Conservation (phyloP, 805 yeast species). For the Phaffomyces opuntiae region DNA sequence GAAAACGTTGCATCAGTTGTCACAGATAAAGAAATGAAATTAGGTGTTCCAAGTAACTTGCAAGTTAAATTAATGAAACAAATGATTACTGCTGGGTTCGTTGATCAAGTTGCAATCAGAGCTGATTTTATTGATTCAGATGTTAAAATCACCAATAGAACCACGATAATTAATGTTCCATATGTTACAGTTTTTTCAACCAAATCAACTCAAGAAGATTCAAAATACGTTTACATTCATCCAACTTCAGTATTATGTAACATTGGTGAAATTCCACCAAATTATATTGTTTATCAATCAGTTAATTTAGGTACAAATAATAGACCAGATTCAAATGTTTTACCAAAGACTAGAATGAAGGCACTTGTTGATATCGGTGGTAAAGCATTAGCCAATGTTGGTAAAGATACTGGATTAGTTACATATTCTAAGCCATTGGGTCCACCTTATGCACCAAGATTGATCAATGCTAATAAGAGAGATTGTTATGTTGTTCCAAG, state of each 20-base stretch:
- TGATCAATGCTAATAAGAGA: conserved; percentile 56
- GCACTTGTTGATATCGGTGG: conserved; percentile 73
- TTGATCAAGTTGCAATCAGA: conserved; percentile 84
- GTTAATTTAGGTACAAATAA: conserved; percentile 49
- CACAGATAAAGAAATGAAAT: conserved; percentile 37
- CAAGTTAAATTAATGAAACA: conserved; percentile 83
- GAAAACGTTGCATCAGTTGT: conserved; percentile 50
- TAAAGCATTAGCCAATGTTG: conserved; percentile 69
- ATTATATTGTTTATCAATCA: conserved; percentile 66
- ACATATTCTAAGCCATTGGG: conserved; percentile 90
- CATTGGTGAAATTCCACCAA: conserved; percentile 68
- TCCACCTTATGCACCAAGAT: conserved; percentile 79
- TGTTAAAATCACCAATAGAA: conserved; percentile 48
- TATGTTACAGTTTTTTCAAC: conserved; percentile 48
- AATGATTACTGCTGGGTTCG: conserved; percentile 86
- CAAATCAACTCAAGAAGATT: conserved; percentile 30
- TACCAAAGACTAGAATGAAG: conserved; percentile 55
- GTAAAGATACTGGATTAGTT: conserved; percentile 61
- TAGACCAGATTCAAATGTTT: conserved; percentile 32
- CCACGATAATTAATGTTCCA: conserved; percentile 54
- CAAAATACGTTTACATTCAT: conserved; percentile 68
- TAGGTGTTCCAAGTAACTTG: conserved; percentile 57
- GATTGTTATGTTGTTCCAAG: conserved; percentile 90
- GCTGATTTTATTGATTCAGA: conserved; percentile 70
- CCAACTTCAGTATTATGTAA: conserved; percentile 61